Evolutionary conservation across 2,329 filamentous ascomycete genomes (phyloP), one percentile per base, ranked within the genome.

Genomic region (Raffaelea deltoideospora): DNA sequence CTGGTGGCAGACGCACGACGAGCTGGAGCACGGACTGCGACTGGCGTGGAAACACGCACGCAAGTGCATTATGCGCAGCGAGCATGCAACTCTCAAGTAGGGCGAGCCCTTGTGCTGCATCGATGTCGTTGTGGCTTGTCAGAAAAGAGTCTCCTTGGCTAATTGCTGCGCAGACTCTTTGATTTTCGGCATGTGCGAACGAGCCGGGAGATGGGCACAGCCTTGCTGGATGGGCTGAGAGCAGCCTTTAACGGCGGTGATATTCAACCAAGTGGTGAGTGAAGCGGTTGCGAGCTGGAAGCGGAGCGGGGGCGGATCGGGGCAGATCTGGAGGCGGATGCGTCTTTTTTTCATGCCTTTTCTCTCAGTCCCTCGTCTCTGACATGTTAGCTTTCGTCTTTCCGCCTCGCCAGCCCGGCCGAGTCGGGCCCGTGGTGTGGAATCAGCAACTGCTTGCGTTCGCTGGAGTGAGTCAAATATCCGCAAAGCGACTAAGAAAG

Each of bases 11-110:
- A 37, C 28, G n/a, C 15, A 5, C 10, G 22, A 27, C 7, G 35
- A 37, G 29, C 35, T 37, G n/a, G 29, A 32, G 29, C 22, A 27
- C 28, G 35, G 35, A n/a, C 2, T 37, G 15, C 19, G 35, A 5
- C 37, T 37, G 26, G 44, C 49, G 28, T 51, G 49, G 49, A 47
- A 45, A 20, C 46, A 51, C 32, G 40, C 49, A 10, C 40, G 47
- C 17, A 48, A 45, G 34, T 51, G 49, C 35, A 51, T 51, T 39
- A 50, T 50, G 47, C 39, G 49, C 20, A 46, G 44, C 18, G 45
- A 51, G 35, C 40, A 45, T 27, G 35, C 39, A 19, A 42, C 40
- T 21, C 40, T 46, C 18, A 35, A 41, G 39, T 44, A 38, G 31
- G 17, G 36, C n/a, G 19, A n/a, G n/a, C 15, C 15, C n/a, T 19